These are phyloP conservation scores for Ustulina deusta DNA, from an alignment of 2,329 filamentous ascomycete species.

Conservation along the genomic window DNA sequence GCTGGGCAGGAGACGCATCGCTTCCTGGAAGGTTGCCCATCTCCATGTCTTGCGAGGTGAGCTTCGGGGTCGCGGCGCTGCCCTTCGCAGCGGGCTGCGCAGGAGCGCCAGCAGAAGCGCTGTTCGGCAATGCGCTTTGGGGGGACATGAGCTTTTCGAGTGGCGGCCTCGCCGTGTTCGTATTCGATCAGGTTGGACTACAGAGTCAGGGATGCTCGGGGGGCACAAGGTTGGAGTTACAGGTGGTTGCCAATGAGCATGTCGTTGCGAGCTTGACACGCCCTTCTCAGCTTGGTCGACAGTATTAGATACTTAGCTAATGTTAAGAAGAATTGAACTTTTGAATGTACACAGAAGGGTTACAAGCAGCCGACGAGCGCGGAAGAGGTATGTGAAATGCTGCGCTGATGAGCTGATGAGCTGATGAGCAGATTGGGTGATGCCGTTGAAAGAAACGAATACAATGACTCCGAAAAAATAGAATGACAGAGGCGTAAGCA, in stretches of 20 bases:
- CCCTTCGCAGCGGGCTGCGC: constrained; percentile 68
- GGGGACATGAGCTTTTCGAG: constrained; percentile 56
- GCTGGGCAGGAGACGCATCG: constrained; percentile 60
- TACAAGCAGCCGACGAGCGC: constrained; percentile 4
- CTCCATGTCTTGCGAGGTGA: constrained; percentile 67
- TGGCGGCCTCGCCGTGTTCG: constrained; percentile 6
- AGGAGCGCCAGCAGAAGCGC: constrained; percentile 57
- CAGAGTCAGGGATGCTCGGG: not conserved
- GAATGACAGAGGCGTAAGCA: constrained; percentile 26
- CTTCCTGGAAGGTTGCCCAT: constrained; percentile 63
- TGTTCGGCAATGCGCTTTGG: constrained; percentile 54
- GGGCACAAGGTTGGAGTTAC: constrained; percentile 14
- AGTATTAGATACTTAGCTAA: constrained; percentile 8
- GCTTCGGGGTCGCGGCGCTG: constrained; percentile 64
- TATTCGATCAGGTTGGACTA: constrained; percentile 3
- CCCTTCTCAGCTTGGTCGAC: constrained; percentile 1
- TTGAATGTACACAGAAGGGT: constrained; percentile 29
- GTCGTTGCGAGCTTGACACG: constrained; percentile 24
- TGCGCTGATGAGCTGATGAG: constrained; percentile 14
- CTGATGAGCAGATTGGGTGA: constrained; percentile 2
- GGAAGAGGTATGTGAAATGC: not conserved
- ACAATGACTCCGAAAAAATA: constrained; percentile 25
- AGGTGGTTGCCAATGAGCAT: constrained; percentile 27
- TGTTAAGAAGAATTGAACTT: constrained; percentile 1
- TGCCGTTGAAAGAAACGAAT: constrained; percentile 26